Base-by-base conservation (phyloP, 1,284 basidiomycete species). In the Apiotrichum gamsii region DNA sequence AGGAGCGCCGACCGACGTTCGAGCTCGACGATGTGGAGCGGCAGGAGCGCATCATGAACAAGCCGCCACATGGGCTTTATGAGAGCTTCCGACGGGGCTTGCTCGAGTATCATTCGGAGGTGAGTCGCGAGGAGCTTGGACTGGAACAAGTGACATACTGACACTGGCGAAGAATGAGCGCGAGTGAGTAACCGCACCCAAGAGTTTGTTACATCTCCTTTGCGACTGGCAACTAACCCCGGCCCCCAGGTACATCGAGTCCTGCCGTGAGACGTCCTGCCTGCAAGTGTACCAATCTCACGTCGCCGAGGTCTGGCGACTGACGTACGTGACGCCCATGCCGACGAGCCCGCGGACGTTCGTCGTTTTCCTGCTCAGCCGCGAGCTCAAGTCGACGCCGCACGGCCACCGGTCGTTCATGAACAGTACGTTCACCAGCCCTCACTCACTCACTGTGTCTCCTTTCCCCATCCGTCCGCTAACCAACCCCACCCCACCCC, bases 311-410 rank as follows among this genome's bases (percentile, higher is more conserved):
- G 61, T 72, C 14, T 72, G 70, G 70, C 51, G 65, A 13, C 45
- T 69, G 47, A 70, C 69, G 1, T 72, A 65, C 48, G 59, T 61
- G 8, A 70, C 68, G n/a, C 70, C 70, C 2, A 51, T 65, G 2
- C 70, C 70, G 0, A 65, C 69, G 1, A 64, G 51, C 24, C 70
- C 70, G 8, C 56, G 70, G 5, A 71, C 69, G 1, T 72, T 72
- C 37, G 60, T 72, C 19, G 57, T 69, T 20, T 58, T 72, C 1
- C 53, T 72, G 0, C 47, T 69, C 4, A 64, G 57, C 9, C 49
- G 62, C 5, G 64, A 67, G 45, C 51, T 64, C n/a, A 47, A 49
- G 32, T 49, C 43, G 13, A 49, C 52, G n/a, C 60, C 62, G 1
- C 45, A 41, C 15, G 68, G 68, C 28, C 36, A 62, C 43, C 46